Base-by-base conservation (phyloP, 2,329 filamentous ascomycete species). In the Verticillium isaacii region DNA sequence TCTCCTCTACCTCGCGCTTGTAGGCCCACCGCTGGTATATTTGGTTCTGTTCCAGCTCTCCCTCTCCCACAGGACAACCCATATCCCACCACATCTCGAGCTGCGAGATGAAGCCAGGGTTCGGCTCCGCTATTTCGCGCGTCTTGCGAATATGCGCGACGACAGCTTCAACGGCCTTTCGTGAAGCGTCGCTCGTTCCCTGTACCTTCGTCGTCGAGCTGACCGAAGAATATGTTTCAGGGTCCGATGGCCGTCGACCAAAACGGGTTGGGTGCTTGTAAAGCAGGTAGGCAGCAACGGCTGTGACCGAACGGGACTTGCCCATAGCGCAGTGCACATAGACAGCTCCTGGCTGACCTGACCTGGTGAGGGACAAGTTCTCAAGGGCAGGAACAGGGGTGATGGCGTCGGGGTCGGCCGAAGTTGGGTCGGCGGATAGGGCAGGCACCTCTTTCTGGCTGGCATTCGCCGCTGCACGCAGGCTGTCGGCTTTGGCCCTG, bases 71-170 rank as follows among this genome's bases (percentile, higher is more conserved):
- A 1, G 93, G 91, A 67, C 89, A 94, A 56, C 87, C 87, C 91
- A 97, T 97, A 66, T 89, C 80, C 80, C 92, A 90, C 81, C 94
- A 99, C 60, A 98, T 80, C 67, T 89, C 82, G 5, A 99, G 83
- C 75, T 99, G 95, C 58, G 86, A 80, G 87, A 94, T 93, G 81
- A 99, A 99, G 32, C 93, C 94, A 36, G 86, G 80, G 73, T 99
- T 99, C 3, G 95, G 95, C 71, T 96, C 92, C 64, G 90, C 93
- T 60, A 95, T 85, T 17, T 90, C 86, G 45, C 94, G 87, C 54
- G 84, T 85, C 71, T 89, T 77, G 60, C 88, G 86, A 58, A 98
- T 80, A 66, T 89, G 82, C 32, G 82, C 79, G 58, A 98, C 78
- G 2, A 93, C 93, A 56, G 74, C 72, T n/a, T 70, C 63, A 5